Percentiles rank a stretch among this genome's conserved stretches.
Evolutionary conservation across 2,329 filamentous ascomycete species (phyloP).

Genomic region (Talaromyces sp.): DNA sequence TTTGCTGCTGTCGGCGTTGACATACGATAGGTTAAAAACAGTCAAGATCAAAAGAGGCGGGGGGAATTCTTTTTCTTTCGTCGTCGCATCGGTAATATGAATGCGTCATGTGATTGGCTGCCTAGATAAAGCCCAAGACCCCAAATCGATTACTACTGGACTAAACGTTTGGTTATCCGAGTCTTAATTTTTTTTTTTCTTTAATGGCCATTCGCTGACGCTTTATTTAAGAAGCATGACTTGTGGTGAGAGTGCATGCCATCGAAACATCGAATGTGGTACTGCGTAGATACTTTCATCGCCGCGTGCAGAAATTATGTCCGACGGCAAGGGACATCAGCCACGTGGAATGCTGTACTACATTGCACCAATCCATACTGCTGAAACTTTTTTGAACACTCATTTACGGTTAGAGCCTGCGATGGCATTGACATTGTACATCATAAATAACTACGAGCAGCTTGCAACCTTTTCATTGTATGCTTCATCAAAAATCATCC

Average conservation of each 20-base stretch:
- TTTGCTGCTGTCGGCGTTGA: background rate
- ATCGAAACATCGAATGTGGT: no score
- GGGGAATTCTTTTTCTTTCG: background rate
- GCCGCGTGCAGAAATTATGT: background rate
- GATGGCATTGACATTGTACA: background rate
- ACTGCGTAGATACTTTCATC: no score
- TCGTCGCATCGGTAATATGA: background rate
- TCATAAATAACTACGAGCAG: background rate
- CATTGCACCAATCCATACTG: background rate
- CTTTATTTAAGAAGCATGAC: background rate
- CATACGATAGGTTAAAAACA: background rate
- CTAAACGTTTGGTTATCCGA: no score
- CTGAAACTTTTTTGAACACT: background rate
- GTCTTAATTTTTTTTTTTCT: no score
- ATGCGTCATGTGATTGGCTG: conserved; percentile 1
- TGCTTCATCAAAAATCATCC: background rate
- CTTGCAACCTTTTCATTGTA: background rate
- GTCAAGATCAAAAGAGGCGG: background rate
- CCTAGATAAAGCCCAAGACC: no score
- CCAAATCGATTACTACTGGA: no score
- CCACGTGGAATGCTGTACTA: conserved; percentile 1
- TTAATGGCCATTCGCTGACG: background rate
- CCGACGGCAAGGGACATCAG: background rate
- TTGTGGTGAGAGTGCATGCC: background rate
- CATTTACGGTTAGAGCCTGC: background rate